Base-by-base conservation (phyloP, 2,329 filamentous ascomycete genomes). In the Furcasterigmium furcatum region DNA sequence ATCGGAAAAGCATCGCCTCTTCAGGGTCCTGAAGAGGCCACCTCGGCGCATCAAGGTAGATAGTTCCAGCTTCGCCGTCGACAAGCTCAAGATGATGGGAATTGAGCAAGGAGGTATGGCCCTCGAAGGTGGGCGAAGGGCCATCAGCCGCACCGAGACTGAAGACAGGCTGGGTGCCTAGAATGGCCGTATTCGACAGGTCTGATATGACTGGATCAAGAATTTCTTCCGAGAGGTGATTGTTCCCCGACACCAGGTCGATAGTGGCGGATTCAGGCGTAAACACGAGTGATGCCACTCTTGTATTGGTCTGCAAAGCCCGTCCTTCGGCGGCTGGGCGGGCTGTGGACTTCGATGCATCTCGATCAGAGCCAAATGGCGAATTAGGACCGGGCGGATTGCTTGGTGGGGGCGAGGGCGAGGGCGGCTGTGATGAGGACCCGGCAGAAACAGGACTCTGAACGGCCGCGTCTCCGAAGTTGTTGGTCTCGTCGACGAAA, bases 401-500 rank as follows among this genome's bases (percentile, higher is more conserved):
- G 30, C 30, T 6, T 34, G 30, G 14, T 34, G 34, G 6, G 5
- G n/a, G 12, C 2, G 16, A 6, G 16, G 34, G n/a, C 16, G 34
- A 18, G 16, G n/a, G 7, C n/a, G 30, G 16, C 30, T 34, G 30
- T 18, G 34, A 18, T 9, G 34, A 36, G 6, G n/a, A 19, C 19
- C 34, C 12, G n/a, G 7, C 18, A 9, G n/a, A 36, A 16, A 5
- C 9, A 6, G 34, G n/a, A 18, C 34, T 36, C 9, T 18, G 7
- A 16, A 36, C n/a, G n/a, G 34, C 34, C n/a, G 16, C 16, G n/a
- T 19, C 34, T 19, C 19, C 34, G 34, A 61, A 50, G 13, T 60
- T 56, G 29, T 56, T 49, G 3, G 58, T 61, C 38, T 61, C 58
- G 30, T 61, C 57, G 8, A 61, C 50, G 18, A 61, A 61, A 22